These are phyloP conservation scores for Blastocystis sp. DNA, from an alignment of 352 stramenopile species.

Conservation along the genomic window DNA sequence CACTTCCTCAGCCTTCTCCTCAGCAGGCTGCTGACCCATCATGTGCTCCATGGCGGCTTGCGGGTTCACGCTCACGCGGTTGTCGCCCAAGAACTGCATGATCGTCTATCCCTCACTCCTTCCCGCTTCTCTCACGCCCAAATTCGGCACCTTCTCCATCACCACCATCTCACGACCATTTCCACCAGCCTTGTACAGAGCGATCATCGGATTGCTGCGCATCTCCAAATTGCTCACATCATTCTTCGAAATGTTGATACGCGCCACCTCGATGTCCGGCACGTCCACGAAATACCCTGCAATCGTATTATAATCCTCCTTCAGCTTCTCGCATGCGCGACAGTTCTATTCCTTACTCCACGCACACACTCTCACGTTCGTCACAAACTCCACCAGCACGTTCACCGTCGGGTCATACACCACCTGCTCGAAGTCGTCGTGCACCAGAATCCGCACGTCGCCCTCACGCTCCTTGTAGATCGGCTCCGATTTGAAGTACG, in stretches of 20 bases:
- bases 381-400: slow-evolving; percentile 54
- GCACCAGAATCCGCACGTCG: slow-evolving; percentile 35
- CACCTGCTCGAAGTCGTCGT: slow-evolving; percentile 5
- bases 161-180: neutral
- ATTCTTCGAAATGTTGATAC: slow-evolving; percentile 59
- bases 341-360: slow-evolving; percentile 5
- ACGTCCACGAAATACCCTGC: slow-evolving; percentile 53
- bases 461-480: slow-evolving; percentile 24
- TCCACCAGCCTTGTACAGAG: slow-evolving; percentile 24
- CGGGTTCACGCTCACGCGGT: neutral
- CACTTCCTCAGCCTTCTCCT: too few species aligned
- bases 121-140: neutral
- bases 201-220: slow-evolving; percentile 23
- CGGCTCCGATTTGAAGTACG: slow-evolving; percentile 30
- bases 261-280: slow-evolving; percentile 42
- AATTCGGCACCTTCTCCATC: neutral
- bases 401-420: slow-evolving; percentile 37
- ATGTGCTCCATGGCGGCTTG: slow-evolving; percentile 22
- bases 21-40: neutral
- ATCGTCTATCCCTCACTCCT: slow-evolving; percentile 4
- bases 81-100: slow-evolving; percentile 30
- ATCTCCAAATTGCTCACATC: slow-evolving; percentile 27
- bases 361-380: neutral
- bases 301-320: slow-evolving; percentile 31
- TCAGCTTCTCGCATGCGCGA: slow-evolving; percentile 9